Evolutionary conservation across 2,329 filamentous ascomycete genomes (phyloP).

Genomic region (Fusarium citri): DNA sequence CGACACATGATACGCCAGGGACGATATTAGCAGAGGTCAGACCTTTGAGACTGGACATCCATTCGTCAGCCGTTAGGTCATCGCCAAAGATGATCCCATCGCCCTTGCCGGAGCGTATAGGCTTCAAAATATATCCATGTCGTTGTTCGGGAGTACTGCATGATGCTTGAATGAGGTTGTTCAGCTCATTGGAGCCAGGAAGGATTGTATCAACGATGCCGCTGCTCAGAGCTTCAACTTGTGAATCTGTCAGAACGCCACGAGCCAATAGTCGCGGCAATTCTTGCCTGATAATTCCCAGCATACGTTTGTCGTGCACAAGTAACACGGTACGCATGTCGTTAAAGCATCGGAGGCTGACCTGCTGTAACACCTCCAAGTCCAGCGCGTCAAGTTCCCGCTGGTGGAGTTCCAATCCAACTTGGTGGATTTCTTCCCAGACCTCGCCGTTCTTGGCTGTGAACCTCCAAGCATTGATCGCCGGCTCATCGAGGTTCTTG

Average conservation of each 20-base stretch:
- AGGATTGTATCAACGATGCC: slow-evolving; percentile 52
- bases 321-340: slow-evolving; percentile 56
- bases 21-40: slow-evolving; percentile 20
- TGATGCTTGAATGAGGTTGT: slow-evolving; percentile 31
- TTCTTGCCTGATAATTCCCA: slow-evolving; percentile 54
- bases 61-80: slow-evolving; percentile 47
- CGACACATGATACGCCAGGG: slow-evolving; percentile 38
- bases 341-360: slow-evolving; percentile 55
- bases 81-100: slow-evolving; percentile 56
- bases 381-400: slow-evolving; percentile 50
- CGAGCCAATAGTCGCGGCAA: slow-evolving; percentile 43
- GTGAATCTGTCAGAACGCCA: slow-evolving; percentile 42
- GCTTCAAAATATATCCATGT: slow-evolving; percentile 53
- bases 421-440: slow-evolving; percentile 52
- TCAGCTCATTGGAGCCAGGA: slow-evolving; percentile 46
- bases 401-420: slow-evolving; percentile 55
- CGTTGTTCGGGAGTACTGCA: slow-evolving; percentile 27
- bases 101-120: slow-evolving; percentile 54
- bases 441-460: slow-evolving; percentile 41
- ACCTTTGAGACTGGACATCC: slow-evolving; percentile 42
- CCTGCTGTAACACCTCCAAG: slow-evolving; percentile 49
- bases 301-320: slow-evolving; percentile 58
- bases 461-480: slow-evolving; percentile 11
- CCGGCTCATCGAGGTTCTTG: not conserved
- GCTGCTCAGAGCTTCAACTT: slow-evolving; percentile 44